Evolutionary conservation across 129 eudicot genomes (phyloP), one percentile per base, ranked within the genome.

Genomic region (Glebionis coronaria): DNA sequence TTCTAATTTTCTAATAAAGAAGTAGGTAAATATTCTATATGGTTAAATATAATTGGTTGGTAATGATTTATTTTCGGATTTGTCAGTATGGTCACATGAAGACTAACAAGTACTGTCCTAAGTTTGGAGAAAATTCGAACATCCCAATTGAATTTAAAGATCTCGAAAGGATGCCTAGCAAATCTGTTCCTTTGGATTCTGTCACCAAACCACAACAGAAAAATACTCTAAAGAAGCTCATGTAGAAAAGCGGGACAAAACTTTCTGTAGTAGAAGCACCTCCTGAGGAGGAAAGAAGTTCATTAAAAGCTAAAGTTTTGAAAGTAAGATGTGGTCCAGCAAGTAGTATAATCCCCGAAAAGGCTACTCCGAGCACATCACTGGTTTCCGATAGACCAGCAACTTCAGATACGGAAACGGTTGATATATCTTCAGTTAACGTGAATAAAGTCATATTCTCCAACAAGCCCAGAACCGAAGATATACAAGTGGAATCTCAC

Each of bases 1-100:
- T n/a, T n/a, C n/a, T n/a, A n/a, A n/a, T n/a, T n/a, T n/a, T n/a
- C n/a, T n/a, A n/a, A n/a, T n/a, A n/a, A n/a, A n/a, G n/a, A n/a
- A n/a, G n/a, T n/a, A n/a, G n/a, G n/a, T n/a, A n/a, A n/a, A n/a
- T n/a, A n/a, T n/a, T n/a, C n/a, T n/a, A n/a, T n/a, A n/a, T n/a
- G n/a, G n/a, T n/a, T n/a, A n/a, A n/a, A n/a, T n/a, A n/a, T n/a
- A n/a, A n/a, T n/a, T n/a, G n/a, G n/a, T n/a, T n/a, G n/a, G n/a
- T n/a, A n/a, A n/a, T n/a, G n/a, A n/a, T n/a, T n/a, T n/a, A n/a
- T n/a, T n/a, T n/a, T n/a, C n/a, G n/a, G n/a, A n/a, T n/a, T n/a
- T n/a, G n/a, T n/a, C n/a, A 88, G 98, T 88, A 81, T 44, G 98
- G 98, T 74, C 98, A 92, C 73, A 92, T 92, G 98, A 80, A 90